Evolutionary conservation across 2,329 filamentous ascomycete species (phyloP).

Genomic region (Stagonosporopsis tanaceti): DNA sequence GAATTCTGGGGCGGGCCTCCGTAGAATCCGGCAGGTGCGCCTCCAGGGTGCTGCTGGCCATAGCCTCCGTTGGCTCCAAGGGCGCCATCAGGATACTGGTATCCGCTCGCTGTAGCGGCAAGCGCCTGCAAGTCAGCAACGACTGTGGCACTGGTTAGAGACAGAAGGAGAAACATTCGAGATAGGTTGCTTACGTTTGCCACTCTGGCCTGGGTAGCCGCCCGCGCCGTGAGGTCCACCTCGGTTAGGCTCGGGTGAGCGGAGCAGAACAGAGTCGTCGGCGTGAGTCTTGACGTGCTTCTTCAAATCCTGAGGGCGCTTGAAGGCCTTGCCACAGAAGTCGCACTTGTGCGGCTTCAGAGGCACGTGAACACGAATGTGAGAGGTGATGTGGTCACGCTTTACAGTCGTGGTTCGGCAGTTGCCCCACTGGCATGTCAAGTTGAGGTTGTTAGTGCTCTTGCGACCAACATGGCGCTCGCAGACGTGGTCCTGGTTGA

Average conservation of each 20-base stretch:
- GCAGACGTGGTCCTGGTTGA: slow-evolving; percentile 87
- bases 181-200: slow-evolving; percentile 50
- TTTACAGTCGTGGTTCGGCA: slow-evolving; percentile 98
- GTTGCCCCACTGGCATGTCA: slow-evolving; percentile 96
- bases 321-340: slow-evolving; percentile 98
- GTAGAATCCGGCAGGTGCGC: slow-evolving; percentile 58
- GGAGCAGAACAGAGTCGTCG: slow-evolving; percentile 83
- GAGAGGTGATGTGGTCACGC: slow-evolving; percentile 98
- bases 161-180: slow-evolving; percentile 28
- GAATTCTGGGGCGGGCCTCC: slow-evolving; percentile 62
- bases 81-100: slow-evolving; percentile 55
- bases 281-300: slow-evolving; percentile 99
- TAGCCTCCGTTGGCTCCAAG: slow-evolving; percentile 48
- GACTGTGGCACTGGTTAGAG: slow-evolving; percentile 50
- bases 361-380: slow-evolving; percentile 98
- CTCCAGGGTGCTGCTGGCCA: slow-evolving; percentile 62
- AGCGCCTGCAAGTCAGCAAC: slow-evolving; percentile 58
- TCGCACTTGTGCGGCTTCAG: slow-evolving; percentile 99
- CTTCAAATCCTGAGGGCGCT: slow-evolving; percentile 97
- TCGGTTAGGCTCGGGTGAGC: slow-evolving; percentile 68
- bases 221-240: slow-evolving; percentile 47
- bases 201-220: slow-evolving; percentile 46
- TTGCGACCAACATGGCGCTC: slow-evolving; percentile 98
- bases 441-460: slow-evolving; percentile 97
- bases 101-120: slow-evolving; percentile 58